Base-by-base conservation (phyloP, 2,329 filamentous ascomycete species). In the Ophiostoma pallidulum region DNA sequence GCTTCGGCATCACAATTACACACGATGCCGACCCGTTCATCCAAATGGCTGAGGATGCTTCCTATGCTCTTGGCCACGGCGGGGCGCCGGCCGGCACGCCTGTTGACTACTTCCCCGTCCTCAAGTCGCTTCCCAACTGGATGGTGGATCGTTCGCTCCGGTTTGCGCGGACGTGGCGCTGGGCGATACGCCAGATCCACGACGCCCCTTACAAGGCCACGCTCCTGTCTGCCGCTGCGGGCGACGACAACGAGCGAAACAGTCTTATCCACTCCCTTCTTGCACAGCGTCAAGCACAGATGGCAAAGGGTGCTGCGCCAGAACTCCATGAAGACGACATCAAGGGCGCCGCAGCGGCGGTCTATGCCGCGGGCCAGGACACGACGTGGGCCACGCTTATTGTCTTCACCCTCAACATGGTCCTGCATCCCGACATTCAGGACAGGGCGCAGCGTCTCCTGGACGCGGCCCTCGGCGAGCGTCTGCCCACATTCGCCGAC, bases 341-440 rank as follows among this genome's bases (percentile, higher is more conserved):
- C 43, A 53, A 56, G 14, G 66, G 65, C 45, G 60, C 64, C 22
- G 57, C 59, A 0, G 65, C 64, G 12, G 61, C 64, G 1, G 57
- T 66, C 1, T 63, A 67, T 16, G 64, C 65, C 29, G 68, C 61
- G 8, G 68, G 62, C 18, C 65, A 65, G 7, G 72, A 70, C 55
- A 75, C 70, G 2, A 69, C 66, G 1, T 62, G 63, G 29, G 58
- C 59, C 28, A 66, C 62, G 0, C 60, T 74, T 4, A 58, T 64
- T 26, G 63, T 60, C 4, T 71, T 74, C 51, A 58, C 72, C 1
- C 60, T 69, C 18, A 74, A 73, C 6, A 73, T 76, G 70, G 39
- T 62, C 3, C 59, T 68, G 8, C 66, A 67, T 32, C 59, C 59
- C 8, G 64, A 62, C 9, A 66, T 72, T 0, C 70, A 73, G 50